Percentiles rank a stretch among this genome's conserved stretches.
These are phyloP conservation scores for Aspergillus bridgeri DNA, from an alignment of 495 filamentous ascomycete species.

Conservation along the genomic window DNA sequence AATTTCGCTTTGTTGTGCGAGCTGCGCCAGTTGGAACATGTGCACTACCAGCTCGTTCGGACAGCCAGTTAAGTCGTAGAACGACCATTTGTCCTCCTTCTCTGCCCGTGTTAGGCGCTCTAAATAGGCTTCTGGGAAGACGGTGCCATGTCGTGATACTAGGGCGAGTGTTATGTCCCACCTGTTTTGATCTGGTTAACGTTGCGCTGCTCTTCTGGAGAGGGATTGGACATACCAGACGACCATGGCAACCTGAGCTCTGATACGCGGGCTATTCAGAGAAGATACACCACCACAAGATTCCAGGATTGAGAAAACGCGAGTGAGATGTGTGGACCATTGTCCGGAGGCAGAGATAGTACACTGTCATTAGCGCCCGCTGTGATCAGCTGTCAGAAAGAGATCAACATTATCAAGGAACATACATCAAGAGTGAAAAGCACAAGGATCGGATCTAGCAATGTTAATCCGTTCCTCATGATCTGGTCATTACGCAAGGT, in stretches of 20 bases:
- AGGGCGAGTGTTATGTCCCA: constrained; percentile 29
- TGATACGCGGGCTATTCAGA: constrained; percentile 7
- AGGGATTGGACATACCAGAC: constrained; percentile 26
- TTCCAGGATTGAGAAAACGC: constrained; percentile 13
- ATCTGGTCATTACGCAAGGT: constrained; percentile 4
- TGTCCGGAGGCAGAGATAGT: constrained; percentile 15
- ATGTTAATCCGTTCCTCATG: neutral
- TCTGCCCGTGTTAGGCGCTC: constrained; percentile 14
- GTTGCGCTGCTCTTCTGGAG: too few relatives aligned
- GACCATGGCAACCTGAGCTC: constrained; percentile 26
- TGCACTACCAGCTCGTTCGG: constrained; percentile 19
- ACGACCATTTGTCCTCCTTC: constrained; percentile 21
- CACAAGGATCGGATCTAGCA: constrained; percentile 19
- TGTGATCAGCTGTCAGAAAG: too few relatives aligned
- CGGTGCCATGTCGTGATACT: constrained; percentile 21
- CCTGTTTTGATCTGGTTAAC: constrained; percentile 11
- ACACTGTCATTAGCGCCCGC: too few relatives aligned
- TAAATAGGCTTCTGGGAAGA: constrained; percentile 19
- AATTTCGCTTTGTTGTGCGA: constrained; percentile 20
- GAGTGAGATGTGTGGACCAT: constrained; percentile 13
- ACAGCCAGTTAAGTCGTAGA: constrained; percentile 28
- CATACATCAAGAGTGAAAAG: constrained; percentile 21
- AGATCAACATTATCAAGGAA: neutral
- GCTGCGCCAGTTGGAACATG: constrained; percentile 20
- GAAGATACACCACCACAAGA: constrained; percentile 10